phyloP scores from a whole-genome alignment of 2,329 filamentous ascomycete species.

The Colletotrichum truncatum region DNA sequence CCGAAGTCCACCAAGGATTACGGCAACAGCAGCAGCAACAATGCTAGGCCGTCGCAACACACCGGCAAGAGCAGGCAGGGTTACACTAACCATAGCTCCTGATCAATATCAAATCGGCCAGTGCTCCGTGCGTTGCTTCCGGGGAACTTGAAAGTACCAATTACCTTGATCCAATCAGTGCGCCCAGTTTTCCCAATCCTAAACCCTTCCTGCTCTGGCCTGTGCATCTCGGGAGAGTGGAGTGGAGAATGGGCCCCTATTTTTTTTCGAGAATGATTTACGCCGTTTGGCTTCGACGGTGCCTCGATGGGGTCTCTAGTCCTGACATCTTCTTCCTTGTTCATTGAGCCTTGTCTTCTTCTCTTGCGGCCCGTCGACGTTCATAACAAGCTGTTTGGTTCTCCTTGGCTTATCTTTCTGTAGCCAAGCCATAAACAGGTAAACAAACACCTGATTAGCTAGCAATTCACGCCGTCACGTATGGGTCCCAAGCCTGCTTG shows the following conservation, averaged over 20 bases:
- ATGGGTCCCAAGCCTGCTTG: too few species aligned
- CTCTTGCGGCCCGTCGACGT: too few species aligned
- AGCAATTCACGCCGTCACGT: too few species aligned
- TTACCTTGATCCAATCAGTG: background rate
- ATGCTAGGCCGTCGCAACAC: background rate
- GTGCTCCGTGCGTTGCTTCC: slow-evolving; percentile 20
- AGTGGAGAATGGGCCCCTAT: slow-evolving; percentile 26
- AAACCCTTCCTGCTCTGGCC: slow-evolving; percentile 3
- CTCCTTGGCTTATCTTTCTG: too few species aligned
- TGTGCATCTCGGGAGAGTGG: slow-evolving; percentile 23
- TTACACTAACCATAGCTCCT: background rate
- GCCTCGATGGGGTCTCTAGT: slow-evolving; percentile 20
- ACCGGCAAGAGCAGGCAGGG: background rate
- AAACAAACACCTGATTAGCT: too few species aligned
- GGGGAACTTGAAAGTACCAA: slow-evolving; percentile 11
- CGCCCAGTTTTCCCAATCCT: background rate
- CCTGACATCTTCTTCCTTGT: slow-evolving; percentile 16
- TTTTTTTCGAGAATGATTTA: slow-evolving; percentile 25
- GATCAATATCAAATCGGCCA: background rate
- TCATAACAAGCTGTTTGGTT: too few species aligned
- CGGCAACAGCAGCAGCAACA: background rate
- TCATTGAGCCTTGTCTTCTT: background rate
- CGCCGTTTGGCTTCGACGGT: slow-evolving; percentile 26
- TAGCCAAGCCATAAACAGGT: too few species aligned
- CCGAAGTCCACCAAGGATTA: background rate